Conservation (phyloP, 176 grass and related monocot species). For the Otatea glauca region DNA sequence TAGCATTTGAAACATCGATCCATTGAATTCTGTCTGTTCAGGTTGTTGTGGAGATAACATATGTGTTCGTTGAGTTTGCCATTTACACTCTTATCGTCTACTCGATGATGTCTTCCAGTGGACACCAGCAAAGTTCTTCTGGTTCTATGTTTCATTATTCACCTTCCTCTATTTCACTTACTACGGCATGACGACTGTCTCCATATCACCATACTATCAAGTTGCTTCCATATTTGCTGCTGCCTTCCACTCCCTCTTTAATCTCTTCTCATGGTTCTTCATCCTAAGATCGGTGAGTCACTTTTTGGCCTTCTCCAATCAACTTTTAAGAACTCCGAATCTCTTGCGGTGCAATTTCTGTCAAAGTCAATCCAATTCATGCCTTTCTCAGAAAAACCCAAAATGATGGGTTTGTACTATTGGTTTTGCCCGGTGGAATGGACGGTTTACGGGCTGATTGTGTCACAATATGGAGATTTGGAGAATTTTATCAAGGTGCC, state of each 20-base stretch:
- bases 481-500: constrained; percentile 53
- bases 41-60: constrained; percentile 81
- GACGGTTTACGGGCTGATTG: constrained; percentile 82
- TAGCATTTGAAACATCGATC: constrained; percentile 21
- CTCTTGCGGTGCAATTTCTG: background rate
- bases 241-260: constrained; percentile 65
- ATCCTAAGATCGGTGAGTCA: constrained; percentile 63
- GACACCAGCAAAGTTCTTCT: constrained; percentile 73
- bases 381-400: constrained; percentile 68
- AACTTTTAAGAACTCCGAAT: constrained; percentile 19
- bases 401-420: constrained; percentile 88
- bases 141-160: constrained; percentile 75
- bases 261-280: constrained; percentile 80
- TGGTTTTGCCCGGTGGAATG: constrained; percentile 72
- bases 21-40: constrained; percentile 31
- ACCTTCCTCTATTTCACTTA: constrained; percentile 78
- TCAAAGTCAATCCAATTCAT: constrained; percentile 26
- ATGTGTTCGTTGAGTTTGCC: constrained; percentile 60
- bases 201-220: constrained; percentile 60
- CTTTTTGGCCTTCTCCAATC: background rate
- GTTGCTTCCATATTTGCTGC: constrained; percentile 70
- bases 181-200: constrained; percentile 76
- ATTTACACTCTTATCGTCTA: constrained; percentile 63
- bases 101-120: constrained; percentile 65
- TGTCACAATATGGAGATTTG: constrained; percentile 77